These are phyloP conservation scores for Papilionanthe hybrid DNA, from an alignment of 116 monocot species.

Conservation along the genomic window DNA sequence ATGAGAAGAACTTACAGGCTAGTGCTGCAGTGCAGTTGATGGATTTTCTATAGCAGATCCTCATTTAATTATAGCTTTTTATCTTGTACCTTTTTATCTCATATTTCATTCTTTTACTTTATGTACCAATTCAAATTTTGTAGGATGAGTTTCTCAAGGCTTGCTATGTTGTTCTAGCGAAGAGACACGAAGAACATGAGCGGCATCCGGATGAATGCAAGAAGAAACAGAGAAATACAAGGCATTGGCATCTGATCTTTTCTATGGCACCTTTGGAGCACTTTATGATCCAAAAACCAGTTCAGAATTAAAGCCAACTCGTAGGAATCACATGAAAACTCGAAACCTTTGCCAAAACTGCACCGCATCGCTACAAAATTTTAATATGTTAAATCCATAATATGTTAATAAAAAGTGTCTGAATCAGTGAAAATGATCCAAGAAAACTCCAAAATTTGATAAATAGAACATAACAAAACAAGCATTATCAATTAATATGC, in stretches of 20 bases:
- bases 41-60: not conserved
- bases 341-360: no score
- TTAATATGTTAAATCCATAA: no score
- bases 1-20: conserved; percentile 60
- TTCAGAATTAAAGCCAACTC: conserved; percentile 45
- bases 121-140: conserved; percentile 1
- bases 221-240: conserved; percentile 17
- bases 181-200: conserved; percentile 62
- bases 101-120: not conserved
- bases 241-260: conserved; percentile 19
- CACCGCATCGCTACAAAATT: no score
- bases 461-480: no score
- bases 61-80: not conserved
- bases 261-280: conserved; percentile 32
- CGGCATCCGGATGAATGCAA: conserved; percentile 19
- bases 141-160: conserved; percentile 89
- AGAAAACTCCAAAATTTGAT: no score
- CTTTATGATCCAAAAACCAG: conserved; percentile 58
- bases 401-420: no score
- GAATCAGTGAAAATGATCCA: no score
- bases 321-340: no score
- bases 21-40: conserved; percentile 11
- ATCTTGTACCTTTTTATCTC: not conserved
- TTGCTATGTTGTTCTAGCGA: conserved; percentile 67
- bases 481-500: no score